These are phyloP conservation scores for Komagataella pastoris DNA, from an alignment of 805 yeast genomes.

Conservation along the genomic window DNA sequence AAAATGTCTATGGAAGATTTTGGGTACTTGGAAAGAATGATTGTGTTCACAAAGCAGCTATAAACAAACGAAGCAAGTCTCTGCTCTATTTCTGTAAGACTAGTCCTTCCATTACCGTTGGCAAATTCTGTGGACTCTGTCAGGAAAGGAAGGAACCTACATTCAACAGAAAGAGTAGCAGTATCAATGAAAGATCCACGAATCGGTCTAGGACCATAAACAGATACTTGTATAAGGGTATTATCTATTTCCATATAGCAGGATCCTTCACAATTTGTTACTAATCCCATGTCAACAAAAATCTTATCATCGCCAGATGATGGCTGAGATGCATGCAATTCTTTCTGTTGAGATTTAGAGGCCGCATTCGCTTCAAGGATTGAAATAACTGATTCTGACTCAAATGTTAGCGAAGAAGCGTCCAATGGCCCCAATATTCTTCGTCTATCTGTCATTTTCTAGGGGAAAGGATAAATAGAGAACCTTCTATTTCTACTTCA, in stretches of 20 bases:
- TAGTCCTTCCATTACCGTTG: conserved; percentile 16
- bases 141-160: conserved; percentile 37
- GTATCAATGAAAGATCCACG: conserved; percentile 57
- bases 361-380: conserved; percentile 4
- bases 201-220: conserved; percentile 83
- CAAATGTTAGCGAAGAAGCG: conserved; percentile 38
- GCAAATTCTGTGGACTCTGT: conserved; percentile 22
- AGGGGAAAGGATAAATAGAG: conserved; percentile 4
- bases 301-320: conserved; percentile 21
- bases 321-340: conserved; percentile 2
- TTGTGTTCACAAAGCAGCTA: conserved; percentile 24
- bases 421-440: conserved; percentile 74
- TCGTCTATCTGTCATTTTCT: conserved; percentile 56
- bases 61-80: conserved; percentile 27
- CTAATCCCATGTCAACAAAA: conserved; percentile 50
- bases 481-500: background rate
- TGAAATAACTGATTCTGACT: conserved; percentile 5
- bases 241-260: conserved; percentile 61
- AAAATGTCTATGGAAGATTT: conserved; percentile 79
- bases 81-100: conserved; percentile 26
- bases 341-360: conserved; percentile 6
- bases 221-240: conserved; percentile 50
- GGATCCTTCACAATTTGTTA: conserved; percentile 71
- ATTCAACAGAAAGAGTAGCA: conserved; percentile 53
- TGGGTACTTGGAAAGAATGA: conserved; percentile 65